These are phyloP conservation scores for Alternaria burnsii DNA, from an alignment of 2,329 filamentous ascomycete genomes.

Conservation along the genomic window DNA sequence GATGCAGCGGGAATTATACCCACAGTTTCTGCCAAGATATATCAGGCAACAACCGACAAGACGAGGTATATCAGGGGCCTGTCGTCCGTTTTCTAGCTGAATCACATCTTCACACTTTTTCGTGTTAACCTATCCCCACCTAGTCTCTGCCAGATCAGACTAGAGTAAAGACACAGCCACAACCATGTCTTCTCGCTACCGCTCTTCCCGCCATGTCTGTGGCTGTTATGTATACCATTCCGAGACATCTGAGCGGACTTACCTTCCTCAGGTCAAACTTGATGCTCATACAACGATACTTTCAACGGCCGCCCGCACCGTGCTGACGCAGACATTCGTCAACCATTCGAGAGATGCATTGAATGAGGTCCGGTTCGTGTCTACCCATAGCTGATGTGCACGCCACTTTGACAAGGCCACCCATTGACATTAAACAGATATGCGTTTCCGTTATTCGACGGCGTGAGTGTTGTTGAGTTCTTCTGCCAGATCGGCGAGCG, in stretches of 20 bases:
- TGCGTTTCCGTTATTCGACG: constrained; percentile 13
- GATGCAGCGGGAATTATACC: neutral
- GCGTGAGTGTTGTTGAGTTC: constrained; percentile 15
- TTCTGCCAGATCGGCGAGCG: constrained; percentile 8
- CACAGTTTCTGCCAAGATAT: neutral
- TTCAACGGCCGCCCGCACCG: constrained; percentile 10
- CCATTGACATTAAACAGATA: neutral
- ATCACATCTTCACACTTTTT: neutral
- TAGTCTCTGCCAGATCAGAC: neutral
- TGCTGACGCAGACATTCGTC: constrained; percentile 7
- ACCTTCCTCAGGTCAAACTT: constrained; percentile 8
- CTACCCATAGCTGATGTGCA: neutral
- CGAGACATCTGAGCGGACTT: neutral
- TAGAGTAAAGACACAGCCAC: neutral
- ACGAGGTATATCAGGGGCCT: neutral
- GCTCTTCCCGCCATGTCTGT: neutral
- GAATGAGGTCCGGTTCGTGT: constrained; percentile 6
- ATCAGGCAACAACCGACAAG: neutral
- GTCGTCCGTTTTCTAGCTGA: neutral
- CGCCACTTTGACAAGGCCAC: no score
- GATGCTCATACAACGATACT: constrained; percentile 9
- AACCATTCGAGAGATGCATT: constrained; percentile 1
- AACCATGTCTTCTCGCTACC: neutral
- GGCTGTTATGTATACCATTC: constrained; percentile 10
- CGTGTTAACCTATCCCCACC: neutral